phyloP scores from a whole-genome alignment of 2,329 filamentous ascomycete species.

The Diplocarpon rosae region DNA sequence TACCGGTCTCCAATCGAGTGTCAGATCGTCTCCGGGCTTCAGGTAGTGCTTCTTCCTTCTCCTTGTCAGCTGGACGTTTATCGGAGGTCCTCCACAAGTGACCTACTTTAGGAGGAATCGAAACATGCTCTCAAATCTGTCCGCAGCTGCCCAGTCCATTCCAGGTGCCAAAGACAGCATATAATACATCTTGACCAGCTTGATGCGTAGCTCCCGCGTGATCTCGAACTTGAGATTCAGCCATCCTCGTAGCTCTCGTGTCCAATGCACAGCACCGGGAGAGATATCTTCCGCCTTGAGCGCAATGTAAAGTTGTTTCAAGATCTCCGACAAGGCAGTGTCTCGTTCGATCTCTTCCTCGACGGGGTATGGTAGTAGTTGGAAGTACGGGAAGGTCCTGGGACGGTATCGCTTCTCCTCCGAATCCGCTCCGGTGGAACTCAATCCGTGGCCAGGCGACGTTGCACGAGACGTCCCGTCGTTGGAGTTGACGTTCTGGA shows the following conservation, averaged over 20 bases:
- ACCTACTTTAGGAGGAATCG: slow-evolving; percentile 85
- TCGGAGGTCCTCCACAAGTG: not conserved
- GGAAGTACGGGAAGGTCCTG: slow-evolving; percentile 87
- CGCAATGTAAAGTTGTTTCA: slow-evolving; percentile 88
- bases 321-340: slow-evolving; percentile 70
- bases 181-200: slow-evolving; percentile 85
- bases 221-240: slow-evolving; percentile 96
- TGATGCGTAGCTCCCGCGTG: slow-evolving; percentile 69
- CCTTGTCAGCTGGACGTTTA: not conserved
- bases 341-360: slow-evolving; percentile 73
- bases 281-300: slow-evolving; percentile 89
- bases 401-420: slow-evolving; percentile 60
- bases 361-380: slow-evolving; percentile 77
- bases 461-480: slow-evolving; percentile 77
- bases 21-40: slow-evolving; percentile 78
- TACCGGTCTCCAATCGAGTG: slow-evolving; percentile 83
- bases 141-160: slow-evolving; percentile 67
- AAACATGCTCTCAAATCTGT: slow-evolving; percentile 95
- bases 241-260: slow-evolving; percentile 90
- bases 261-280: slow-evolving; percentile 92
- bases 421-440: slow-evolving; percentile 36
- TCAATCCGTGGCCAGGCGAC: slow-evolving; percentile 59
- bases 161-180: slow-evolving; percentile 86
- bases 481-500: slow-evolving; percentile 27
- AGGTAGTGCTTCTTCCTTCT: slow-evolving; percentile 87